Evolutionary conservation across 345 rosid genomes (phyloP), one percentile per base, ranked within the genome.

Genomic region (Syzygium aqueum): DNA sequence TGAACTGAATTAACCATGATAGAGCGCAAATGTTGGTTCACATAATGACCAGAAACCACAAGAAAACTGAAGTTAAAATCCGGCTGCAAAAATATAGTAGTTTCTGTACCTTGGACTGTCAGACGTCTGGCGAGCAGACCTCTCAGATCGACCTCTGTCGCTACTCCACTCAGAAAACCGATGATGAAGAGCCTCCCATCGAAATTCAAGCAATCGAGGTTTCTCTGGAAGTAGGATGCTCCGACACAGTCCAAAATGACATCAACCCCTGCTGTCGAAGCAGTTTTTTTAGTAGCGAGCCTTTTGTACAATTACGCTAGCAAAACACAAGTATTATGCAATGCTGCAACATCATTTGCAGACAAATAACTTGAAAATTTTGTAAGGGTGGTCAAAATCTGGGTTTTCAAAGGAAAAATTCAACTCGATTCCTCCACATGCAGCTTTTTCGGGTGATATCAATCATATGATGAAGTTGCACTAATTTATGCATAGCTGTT

Each of bases 121-220:
- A 93, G 94, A 77, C 98, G 96, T 90, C 92, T 96, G 30, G 95
- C 93, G 12, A 94, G 93, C 87, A 97, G 85, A 77, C 94, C 89
- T 56, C 85, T 85, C 19, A 97, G 88, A 85, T 94, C 92, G 57
- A 95, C 87, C 89, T 95, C 94, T 1, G 96, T 91, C 37, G 77
- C 90, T 23, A 91, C 91, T 86, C 99, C 98, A 61, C 97, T 91
- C 94, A 93, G 93, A 87, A 93, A 87, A 73, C 98, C 99, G 73
- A 96, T 91, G 83, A 97, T 88, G 89, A 94, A 97, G 87, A 97
- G 96, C 92, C 99, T 95, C 82, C 98, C 98, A 87, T 94, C 97
- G 21, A 95, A 86, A 90, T 91, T 92, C 89, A 97, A 93, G 93
- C 97, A 93, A 88, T 94, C 95, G 1, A 96, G 93, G 88, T 97